Percentiles rank a stretch among this genome's conserved stretches.
These are phyloP conservation scores for Jimgerdemannia flammicorona DNA, from an alignment of 192 early-diverging fungal genomes.

Conservation along the genomic window DNA sequence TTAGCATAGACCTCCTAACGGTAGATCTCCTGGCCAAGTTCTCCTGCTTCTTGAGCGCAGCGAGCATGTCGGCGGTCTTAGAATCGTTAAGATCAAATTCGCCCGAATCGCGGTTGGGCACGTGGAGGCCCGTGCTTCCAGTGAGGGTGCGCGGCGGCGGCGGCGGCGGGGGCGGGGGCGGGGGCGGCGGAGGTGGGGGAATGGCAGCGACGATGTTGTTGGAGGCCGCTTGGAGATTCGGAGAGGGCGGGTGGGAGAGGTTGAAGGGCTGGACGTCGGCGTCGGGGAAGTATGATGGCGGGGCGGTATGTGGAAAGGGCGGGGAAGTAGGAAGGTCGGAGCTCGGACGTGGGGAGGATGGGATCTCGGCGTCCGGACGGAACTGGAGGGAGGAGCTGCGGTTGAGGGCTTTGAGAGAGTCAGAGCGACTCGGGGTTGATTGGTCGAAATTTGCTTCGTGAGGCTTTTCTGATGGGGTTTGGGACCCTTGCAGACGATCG, in stretches of 20 bases:
- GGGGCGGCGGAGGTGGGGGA: not conserved
- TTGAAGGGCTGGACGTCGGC: not conserved
- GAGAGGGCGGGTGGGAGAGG: not conserved
- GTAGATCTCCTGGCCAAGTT: slow-evolving; percentile 32
- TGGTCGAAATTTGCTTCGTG: not conserved
- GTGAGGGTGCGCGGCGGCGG: not conserved
- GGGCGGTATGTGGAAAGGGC: no score
- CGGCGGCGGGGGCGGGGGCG: not conserved
- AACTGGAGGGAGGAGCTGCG: not conserved
- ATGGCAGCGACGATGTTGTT: not conserved
- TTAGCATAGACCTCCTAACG: slow-evolving; percentile 18
- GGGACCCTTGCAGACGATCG: slow-evolving; percentile 5
- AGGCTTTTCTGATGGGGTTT: not conserved
- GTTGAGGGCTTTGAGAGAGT: not conserved
- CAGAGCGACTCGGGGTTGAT: not conserved
- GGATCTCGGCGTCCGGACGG: not conserved
- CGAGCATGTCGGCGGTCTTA: slow-evolving; percentile 29
- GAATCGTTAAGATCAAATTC: slow-evolving; percentile 33
- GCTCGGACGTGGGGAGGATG: not conserved
- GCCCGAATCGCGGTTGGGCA: not conserved
- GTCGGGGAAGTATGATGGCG: no score
- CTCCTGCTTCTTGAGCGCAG: slow-evolving; percentile 30
- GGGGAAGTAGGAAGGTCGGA: not conserved
- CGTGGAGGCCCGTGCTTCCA: slow-evolving; percentile 9
- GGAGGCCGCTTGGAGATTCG: no score